Evolutionary conservation across 2,329 filamentous ascomycete species (phyloP).

Genomic region (Fusarium sp.): DNA sequence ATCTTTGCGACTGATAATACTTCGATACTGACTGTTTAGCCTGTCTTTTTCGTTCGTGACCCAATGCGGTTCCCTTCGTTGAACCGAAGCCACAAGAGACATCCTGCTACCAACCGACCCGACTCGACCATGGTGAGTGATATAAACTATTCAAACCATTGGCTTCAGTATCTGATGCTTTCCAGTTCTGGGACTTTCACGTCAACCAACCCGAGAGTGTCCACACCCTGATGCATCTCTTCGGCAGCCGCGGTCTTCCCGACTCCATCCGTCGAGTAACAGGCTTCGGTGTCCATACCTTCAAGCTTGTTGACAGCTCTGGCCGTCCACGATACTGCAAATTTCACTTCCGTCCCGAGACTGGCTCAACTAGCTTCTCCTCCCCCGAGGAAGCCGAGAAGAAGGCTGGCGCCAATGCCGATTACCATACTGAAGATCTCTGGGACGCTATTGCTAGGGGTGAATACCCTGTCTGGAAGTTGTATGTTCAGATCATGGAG

Average conservation of each 20-base stretch:
- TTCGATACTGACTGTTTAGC: background rate
- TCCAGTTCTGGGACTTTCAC: conserved; percentile 28
- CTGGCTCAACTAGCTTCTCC: background rate
- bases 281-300: conserved; percentile 22
- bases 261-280: conserved; percentile 15
- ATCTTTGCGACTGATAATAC: fast-evolving
- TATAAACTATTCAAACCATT: fast-evolving
- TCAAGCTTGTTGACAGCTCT: conserved; percentile 7
- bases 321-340: conserved; percentile 18
- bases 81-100: conserved; percentile 39
- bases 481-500: conserved; percentile 65
- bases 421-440: conserved; percentile 30
- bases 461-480: conserved; percentile 61
- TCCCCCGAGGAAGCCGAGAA: background rate
- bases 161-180: background rate
- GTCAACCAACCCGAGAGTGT: conserved; percentile 30
- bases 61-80: conserved; percentile 6
- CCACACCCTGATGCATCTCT: conserved; percentile 24
- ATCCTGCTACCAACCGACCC: conserved; percentile 16
- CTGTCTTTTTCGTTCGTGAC: conserved; percentile 6
- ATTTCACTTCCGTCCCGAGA: conserved; percentile 23
- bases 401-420: conserved; percentile 16
- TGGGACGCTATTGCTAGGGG: conserved; percentile 56
- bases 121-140: conserved; percentile 19
- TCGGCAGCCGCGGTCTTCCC: conserved; percentile 14